A percentile compares a stretch with the other conserved stretches of the same genome.
Conservation (phyloP, 2,329 filamentous ascomycete species). For the Magnaporthiopsis incrustans region DNA sequence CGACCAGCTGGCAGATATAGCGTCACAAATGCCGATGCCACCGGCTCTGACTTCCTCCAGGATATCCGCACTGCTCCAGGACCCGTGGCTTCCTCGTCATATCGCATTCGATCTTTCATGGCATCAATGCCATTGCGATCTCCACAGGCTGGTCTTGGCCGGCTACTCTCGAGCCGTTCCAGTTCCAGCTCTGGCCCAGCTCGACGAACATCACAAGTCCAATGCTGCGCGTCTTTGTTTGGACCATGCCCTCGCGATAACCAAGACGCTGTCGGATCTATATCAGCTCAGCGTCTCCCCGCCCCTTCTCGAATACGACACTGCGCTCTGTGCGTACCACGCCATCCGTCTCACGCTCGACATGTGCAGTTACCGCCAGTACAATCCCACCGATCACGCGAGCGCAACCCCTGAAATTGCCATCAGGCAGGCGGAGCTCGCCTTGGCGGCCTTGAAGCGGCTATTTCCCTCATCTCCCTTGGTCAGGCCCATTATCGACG, state of each 20-base stretch:
- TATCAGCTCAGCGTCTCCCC: constrained; percentile 16
- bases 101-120: constrained; percentile 47
- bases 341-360: constrained; percentile 27
- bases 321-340: constrained; percentile 35
- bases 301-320: constrained; percentile 30
- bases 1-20: constrained; percentile 12
- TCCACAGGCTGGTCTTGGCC: constrained; percentile 38
- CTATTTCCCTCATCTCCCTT: constrained; percentile 19
- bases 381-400: constrained; percentile 8
- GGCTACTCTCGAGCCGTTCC: constrained; percentile 40
- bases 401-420: constrained; percentile 17
- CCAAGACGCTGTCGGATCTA: constrained; percentile 25
- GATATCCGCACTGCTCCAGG: constrained; percentile 8
- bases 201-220: constrained; percentile 35
- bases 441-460: constrained; percentile 17
- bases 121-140: constrained; percentile 42
- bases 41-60: constrained; percentile 11
- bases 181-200: constrained; percentile 29
- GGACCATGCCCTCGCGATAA: constrained; percentile 29
- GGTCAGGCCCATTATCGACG: constrained; percentile 19
- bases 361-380: constrained; percentile 15
- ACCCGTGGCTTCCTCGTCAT: constrained; percentile 11
- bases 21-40: constrained; percentile 12
- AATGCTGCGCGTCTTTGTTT: constrained; percentile 19
- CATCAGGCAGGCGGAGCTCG: constrained; percentile 19